Evolutionary conservation across 1,284 basidiomycete species (phyloP).

Genomic region (Melampsora americana): DNA sequence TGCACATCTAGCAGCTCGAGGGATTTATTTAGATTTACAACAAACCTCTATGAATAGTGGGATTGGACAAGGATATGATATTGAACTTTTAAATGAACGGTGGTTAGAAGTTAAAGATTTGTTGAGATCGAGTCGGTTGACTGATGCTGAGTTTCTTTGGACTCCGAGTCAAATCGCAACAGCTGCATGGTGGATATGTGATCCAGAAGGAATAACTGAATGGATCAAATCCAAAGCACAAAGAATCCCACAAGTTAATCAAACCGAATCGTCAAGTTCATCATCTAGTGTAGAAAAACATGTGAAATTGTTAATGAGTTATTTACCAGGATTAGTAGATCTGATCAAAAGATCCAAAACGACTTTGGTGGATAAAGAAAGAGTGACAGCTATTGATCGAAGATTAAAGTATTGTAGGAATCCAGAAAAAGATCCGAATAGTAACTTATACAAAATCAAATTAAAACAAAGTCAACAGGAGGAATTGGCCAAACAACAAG

Average conservation of each 20-base stretch:
- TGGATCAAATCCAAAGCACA: conserved; percentile 59
- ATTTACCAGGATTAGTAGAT: conserved; percentile 62
- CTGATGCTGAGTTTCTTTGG: conserved; percentile 87
- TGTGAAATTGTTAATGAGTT: conserved; percentile 51
- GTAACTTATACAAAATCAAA: conserved; percentile 60
- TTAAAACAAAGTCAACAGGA: conserved; percentile 21
- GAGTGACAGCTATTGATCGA: conserved; percentile 79
- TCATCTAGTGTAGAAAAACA: not conserved
- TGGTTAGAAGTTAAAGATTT: conserved; percentile 61
- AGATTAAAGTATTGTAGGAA: conserved; percentile 81
- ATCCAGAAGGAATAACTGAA: conserved; percentile 62
- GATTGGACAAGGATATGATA: not conserved
- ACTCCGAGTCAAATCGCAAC: conserved; percentile 89
- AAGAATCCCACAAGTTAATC: not conserved
- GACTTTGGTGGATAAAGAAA: conserved; percentile 67
- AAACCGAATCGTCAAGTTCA: conserved; percentile 12
- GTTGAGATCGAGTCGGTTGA: conserved; percentile 72
- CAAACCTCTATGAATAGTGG: conserved; percentile 56
- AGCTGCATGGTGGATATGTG: conserved; percentile 70
- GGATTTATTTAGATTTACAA: conserved; percentile 85
- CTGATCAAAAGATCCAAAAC: conserved; percentile 64
- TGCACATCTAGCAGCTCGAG: conserved; percentile 81
- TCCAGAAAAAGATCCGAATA: conserved; percentile 84
- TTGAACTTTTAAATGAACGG: not conserved
- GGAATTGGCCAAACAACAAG: conserved; percentile 22